Percentiles rank a stretch among this genome's conserved stretches.
These are phyloP conservation scores for Planoprotostelium fungivorum DNA, from an alignment of 78 protist genomes.

Conservation along the genomic window DNA sequence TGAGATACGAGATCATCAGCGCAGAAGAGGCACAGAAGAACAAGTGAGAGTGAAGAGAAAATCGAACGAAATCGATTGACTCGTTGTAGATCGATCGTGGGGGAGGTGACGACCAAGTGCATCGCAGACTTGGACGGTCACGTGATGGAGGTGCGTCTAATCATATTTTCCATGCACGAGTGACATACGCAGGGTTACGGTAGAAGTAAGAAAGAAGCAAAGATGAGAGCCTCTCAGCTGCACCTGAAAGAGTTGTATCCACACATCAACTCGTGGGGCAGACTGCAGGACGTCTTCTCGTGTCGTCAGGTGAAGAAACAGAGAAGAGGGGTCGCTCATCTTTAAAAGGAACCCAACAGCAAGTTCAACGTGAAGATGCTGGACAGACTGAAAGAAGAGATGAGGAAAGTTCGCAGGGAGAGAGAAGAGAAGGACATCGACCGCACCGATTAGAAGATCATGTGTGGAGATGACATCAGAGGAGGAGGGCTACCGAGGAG, in stretches of 20 bases:
- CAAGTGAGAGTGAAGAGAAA: too few species aligned
- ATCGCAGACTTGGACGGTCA: not conserved
- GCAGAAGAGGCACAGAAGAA: not conserved
- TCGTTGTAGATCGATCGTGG: not conserved
- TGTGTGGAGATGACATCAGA: too few species aligned
- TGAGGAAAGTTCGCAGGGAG: too few species aligned
- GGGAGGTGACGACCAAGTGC: not conserved
- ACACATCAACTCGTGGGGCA: not conserved
- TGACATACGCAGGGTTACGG: not conserved
- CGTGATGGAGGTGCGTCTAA: not conserved
- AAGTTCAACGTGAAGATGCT: too few species aligned
- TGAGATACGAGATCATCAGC: too few species aligned
- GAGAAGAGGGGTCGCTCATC: too few species aligned
- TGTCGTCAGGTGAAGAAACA: not conserved
- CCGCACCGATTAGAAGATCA: too few species aligned
- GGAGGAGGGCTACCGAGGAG: too few species aligned
- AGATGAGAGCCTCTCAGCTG: not conserved
- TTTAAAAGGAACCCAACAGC: too few species aligned
- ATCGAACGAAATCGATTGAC: too few species aligned
- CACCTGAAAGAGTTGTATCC: not conserved
- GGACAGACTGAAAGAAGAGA: too few species aligned
- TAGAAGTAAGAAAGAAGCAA: not conserved
- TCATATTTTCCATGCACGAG: not conserved
- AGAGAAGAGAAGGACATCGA: too few species aligned
- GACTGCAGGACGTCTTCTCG: not conserved